Conservation (phyloP, 1,284 basidiomycete species). For the Ganoderma lingzhi region DNA sequence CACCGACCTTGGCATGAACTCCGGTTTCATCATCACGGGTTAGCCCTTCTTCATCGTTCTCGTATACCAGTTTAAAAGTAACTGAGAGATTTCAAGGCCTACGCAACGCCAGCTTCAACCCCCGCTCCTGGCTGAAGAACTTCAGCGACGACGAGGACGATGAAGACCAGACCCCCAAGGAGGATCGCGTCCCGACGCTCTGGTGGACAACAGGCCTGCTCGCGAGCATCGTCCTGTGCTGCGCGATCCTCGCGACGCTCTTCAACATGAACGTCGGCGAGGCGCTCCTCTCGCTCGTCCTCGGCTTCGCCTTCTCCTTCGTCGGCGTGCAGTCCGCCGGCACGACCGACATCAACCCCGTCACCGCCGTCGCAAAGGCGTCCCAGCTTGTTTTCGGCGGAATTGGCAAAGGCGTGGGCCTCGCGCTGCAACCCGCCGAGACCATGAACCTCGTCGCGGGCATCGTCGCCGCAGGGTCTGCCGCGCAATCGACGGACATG, state of each 20-base stretch:
- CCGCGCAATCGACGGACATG: constrained; percentile 57
- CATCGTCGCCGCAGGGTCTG: constrained; percentile 64
- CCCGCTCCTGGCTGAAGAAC: constrained; percentile 33
- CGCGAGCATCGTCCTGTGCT: constrained; percentile 58
- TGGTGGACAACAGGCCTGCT: constrained; percentile 66
- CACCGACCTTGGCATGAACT: constrained; percentile 35
- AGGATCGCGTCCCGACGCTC: constrained; percentile 62
- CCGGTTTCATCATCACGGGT: constrained; percentile 25
- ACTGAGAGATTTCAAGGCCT: constrained; percentile 1
- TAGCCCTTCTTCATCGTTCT: background rate
- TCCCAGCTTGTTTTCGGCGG: constrained; percentile 71
- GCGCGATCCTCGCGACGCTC: constrained; percentile 62
- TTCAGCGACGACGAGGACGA: constrained; percentile 40
- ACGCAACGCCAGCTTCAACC: constrained; percentile 25
- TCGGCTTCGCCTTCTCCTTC: constrained; percentile 76
- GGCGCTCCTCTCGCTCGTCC: constrained; percentile 60
- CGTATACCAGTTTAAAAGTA: background rate
- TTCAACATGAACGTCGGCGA: constrained; percentile 68
- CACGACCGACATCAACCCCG: constrained; percentile 66
- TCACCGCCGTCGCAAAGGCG: constrained; percentile 64
- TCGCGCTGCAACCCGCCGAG: constrained; percentile 49
- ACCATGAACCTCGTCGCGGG: constrained; percentile 68
- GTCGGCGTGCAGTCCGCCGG: constrained; percentile 72
- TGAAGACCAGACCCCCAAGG: constrained; percentile 55
- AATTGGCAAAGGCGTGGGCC: constrained; percentile 55